Base-by-base conservation (phyloP, 2,329 filamentous ascomycete species). In the Aspergillaceae sp. region DNA sequence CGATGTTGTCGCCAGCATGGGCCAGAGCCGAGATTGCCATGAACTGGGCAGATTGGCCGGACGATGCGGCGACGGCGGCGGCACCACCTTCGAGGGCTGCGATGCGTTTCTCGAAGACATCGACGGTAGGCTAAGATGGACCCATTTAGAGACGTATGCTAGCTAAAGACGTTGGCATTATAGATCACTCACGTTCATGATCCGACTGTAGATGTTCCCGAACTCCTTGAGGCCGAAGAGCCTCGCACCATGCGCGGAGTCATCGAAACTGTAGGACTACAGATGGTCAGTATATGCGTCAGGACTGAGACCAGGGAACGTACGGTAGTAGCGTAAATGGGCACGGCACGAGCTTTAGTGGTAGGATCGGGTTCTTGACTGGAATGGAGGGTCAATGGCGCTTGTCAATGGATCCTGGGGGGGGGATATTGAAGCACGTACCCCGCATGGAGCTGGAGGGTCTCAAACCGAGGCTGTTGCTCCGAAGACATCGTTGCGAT, bases 141-240 rank as follows among this genome's bases (percentile, higher is more conserved):
- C 26, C n/a, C n/a, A 11, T 19, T 41, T 10, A 41, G 38, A 29
- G 38, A 11, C 7, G n/a, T 29, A 26, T 11, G 38, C 8, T 11
- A 41, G 19, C 19, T 19, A 19, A 19, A 19, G 19, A 19, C 19
- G 6, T 29, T 9, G 28, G 26, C 34, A 3, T 19, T 19, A 19
- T 4, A 38, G 19, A 28, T 8, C 9, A 69, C 79, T 63, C 62
- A 88, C 86, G 70, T 97, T 96, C 85, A 87, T 88, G 60, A 98
- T 89, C 54, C 92, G 87, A 67, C 84, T 92, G 77, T 98, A 98
- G 68, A 97, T 94, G 73, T 97, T 97, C 70, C 90, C 92, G 60
- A 87, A 86, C 72, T 97, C 89, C 74, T 97, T 94, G 68, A 98
- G 86, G 64, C 88, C 87, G 65, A 98, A 98, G 37, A 98, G 83